phyloP scores from a whole-genome alignment of 192 early-diverging fungal species.

The Physocladia obscura region DNA sequence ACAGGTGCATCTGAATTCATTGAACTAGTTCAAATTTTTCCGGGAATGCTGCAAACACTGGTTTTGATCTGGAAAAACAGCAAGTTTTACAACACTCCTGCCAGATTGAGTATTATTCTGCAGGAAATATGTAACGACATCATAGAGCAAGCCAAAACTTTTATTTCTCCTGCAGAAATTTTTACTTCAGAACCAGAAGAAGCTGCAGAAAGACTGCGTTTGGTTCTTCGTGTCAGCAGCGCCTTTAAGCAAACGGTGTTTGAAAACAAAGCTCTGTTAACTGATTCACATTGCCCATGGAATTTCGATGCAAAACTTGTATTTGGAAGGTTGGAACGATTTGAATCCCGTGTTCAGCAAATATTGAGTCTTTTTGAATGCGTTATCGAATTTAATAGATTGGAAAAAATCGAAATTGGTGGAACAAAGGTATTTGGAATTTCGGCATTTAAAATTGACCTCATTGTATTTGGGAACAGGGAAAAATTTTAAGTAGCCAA shows the following conservation, averaged over 20 bases:
- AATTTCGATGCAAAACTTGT: constrained; percentile 64
- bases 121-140: constrained; percentile 70
- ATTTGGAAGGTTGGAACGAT: constrained; percentile 56
- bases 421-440: constrained; percentile 71
- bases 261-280: constrained; percentile 47
- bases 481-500: constrained; percentile 66
- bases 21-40: constrained; percentile 60
- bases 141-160: constrained; percentile 58
- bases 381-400: constrained; percentile 69
- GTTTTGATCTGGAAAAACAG: constrained; percentile 58
- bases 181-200: constrained; percentile 65
- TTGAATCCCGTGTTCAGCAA: constrained; percentile 52
- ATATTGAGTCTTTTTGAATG: constrained; percentile 63
- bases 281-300: constrained; percentile 52
- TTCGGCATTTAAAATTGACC: no score
- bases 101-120: constrained; percentile 54
- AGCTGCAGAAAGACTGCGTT: constrained; percentile 52
- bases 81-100: constrained; percentile 64
- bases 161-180: constrained; percentile 59
- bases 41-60: constrained; percentile 53
- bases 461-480: no score
- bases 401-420: constrained; percentile 70
- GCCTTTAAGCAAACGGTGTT: constrained; percentile 55
- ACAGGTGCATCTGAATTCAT: constrained; percentile 48
- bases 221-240: constrained; percentile 51